phyloP scores from a whole-genome alignment of 345 rosid species.

The Eucalyptus curtisii region DNA sequence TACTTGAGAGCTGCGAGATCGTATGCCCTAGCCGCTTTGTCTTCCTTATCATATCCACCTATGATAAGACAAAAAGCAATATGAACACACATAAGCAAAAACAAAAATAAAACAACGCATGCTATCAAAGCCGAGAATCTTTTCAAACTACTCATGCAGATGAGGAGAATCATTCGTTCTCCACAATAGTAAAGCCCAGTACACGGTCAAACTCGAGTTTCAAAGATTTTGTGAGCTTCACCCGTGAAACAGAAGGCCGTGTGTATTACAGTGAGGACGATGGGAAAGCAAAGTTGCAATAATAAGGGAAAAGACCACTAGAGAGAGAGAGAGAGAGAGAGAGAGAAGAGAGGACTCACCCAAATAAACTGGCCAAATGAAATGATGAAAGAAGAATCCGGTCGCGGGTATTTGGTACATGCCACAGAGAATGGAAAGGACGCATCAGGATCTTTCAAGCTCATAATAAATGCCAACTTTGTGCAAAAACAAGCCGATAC shows the following conservation, averaged over 20 bases:
- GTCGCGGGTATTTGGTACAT: neutral
- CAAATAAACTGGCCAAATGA: conserved; percentile 4
- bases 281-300: neutral
- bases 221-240: neutral
- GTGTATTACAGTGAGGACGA: neutral
- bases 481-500: neutral
- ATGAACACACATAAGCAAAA: neutral
- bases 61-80: neutral
- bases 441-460: neutral
- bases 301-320: neutral
- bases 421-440: neutral
- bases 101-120: neutral
- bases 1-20: conserved; percentile 98
- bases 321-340: neutral
- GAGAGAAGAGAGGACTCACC: neutral
- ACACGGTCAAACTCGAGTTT: neutral
- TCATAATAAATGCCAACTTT: neutral
- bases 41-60: conserved; percentile 98
- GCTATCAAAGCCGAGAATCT: neutral
- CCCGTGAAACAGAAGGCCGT: neutral
- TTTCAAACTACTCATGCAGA: neutral
- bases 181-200: neutral
- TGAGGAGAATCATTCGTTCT: neutral
- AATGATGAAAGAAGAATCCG: neutral
- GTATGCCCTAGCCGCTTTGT: conserved; percentile 90